Conservation (phyloP, 768 basidiomycete genomes). For the Kwoniella newhampshirensis region DNA sequence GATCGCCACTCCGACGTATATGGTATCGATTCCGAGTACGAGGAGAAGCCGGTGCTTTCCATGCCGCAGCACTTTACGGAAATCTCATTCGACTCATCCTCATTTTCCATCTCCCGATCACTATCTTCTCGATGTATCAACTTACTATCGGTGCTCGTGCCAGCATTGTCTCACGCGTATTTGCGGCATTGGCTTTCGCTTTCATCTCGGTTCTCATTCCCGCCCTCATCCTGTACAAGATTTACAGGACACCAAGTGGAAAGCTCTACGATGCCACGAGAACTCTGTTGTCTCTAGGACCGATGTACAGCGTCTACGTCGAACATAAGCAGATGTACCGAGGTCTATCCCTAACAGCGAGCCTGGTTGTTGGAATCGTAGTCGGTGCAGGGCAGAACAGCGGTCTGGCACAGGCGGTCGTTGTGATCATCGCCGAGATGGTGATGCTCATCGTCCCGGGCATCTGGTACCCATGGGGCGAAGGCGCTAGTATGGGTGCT, state of each 20-base stretch:
- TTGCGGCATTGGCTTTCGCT: conserved; percentile 78
- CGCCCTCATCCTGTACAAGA: conserved; percentile 69
- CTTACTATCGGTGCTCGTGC: conserved; percentile 65
- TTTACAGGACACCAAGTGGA: conserved; percentile 75
- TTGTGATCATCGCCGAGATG: conserved; percentile 87
- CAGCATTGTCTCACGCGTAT: conserved; percentile 65
- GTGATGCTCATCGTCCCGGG: conserved; percentile 81
- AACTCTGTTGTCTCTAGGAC: conserved; percentile 83
- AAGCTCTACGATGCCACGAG: conserved; percentile 94
- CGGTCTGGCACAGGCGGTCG: conserved; percentile 86
- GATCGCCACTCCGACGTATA: conserved; percentile 29
- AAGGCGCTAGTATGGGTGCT: conserved; percentile 93
- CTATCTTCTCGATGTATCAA: conserved; percentile 85
- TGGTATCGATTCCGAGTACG: conserved; percentile 52
- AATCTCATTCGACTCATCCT: conserved; percentile 88
- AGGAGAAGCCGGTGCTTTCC: conserved; percentile 53
- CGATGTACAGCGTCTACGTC: conserved; percentile 91
- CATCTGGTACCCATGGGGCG: conserved; percentile 94
- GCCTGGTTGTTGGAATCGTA: conserved; percentile 75
- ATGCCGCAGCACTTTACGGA: conserved; percentile 58
- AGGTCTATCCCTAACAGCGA: conserved; percentile 73
- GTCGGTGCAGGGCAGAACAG: conserved; percentile 87
- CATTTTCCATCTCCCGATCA: conserved; percentile 91
- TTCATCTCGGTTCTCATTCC: conserved; percentile 78
- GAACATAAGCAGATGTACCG: conserved; percentile 89